Base-by-base conservation (phyloP, 305 asterid species). In the Fraxinus baroniana region DNA sequence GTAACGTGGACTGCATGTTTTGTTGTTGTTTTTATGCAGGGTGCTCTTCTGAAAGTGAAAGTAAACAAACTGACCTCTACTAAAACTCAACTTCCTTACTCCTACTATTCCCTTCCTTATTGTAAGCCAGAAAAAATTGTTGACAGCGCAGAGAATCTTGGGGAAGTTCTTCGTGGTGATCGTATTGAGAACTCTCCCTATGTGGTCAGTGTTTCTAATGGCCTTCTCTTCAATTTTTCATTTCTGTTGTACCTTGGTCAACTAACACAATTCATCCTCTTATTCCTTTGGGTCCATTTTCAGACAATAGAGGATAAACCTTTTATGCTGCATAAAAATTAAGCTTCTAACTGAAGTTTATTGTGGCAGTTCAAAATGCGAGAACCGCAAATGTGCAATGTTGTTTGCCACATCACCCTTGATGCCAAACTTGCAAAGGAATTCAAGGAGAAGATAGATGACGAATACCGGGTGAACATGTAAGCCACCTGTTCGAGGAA, bases 361-460 rank as follows among this genome's bases (percentile, higher is more conserved):
- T 73, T 49, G 17, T 18, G 75, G 57, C 83, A 80, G 83, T 80
- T 80, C 73, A 74, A 37, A 72, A 80, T 80, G 83, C 78, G 83
- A 57, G 83, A 80, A 52, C 83, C 83, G 22, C 83, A 73, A 7
- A 52, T 80, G 79, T 80, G 83, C 60, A 80, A 33, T 20, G 52
- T 74, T 52, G 74, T 75, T 72, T 80, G 83, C 36, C 79, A 20
- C 35, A 6, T 80, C 30, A 35, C 72, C 28, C 83, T 80, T 32
- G 68, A 73, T 73, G 83, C 79, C 76, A 80, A 80, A 52, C 62
- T 77, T 49, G 79, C 79, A 32, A 80, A 80, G 55, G 79, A 73
- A 49, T 80, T 80, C 76, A 80, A 80, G 74, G 83, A 80, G 68
- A 80, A 80, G 79, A 80, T 80, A 80, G 83, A 73, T 7, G 79